Evolutionary conservation across 192 early-diverging fungal genomes (phyloP).

Genomic region (Mortierella alpina): DNA sequence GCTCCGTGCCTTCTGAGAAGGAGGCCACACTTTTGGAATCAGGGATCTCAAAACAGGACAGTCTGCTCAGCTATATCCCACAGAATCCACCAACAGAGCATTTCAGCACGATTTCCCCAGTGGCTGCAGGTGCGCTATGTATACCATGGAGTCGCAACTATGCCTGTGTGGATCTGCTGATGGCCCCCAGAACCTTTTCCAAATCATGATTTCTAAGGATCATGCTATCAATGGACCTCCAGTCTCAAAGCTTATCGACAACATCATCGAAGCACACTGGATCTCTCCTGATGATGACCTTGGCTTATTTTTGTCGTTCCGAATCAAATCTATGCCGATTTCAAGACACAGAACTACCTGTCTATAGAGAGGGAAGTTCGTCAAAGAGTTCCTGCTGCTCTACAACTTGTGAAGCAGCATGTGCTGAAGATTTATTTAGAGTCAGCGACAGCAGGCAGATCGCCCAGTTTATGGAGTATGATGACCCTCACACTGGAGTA

Average conservation of each 20-base stretch:
- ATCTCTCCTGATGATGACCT: neutral
- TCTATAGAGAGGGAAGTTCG: slow-evolving; percentile 11
- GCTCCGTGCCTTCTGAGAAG: slow-evolving; percentile 19
- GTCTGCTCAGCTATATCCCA: neutral
- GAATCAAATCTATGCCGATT: slow-evolving; percentile 6
- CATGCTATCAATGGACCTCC: slow-evolving; percentile 26
- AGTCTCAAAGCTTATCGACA: slow-evolving; percentile 18
- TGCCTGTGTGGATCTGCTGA: slow-evolving; percentile 33
- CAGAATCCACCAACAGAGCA: neutral
- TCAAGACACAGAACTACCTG: slow-evolving; percentile 21
- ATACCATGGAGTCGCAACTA: slow-evolving; percentile 26
- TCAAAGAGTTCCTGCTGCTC: slow-evolving; percentile 3
- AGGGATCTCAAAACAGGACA: slow-evolving; percentile 11
- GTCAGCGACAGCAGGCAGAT: slow-evolving; percentile 10
- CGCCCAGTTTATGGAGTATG: slow-evolving; percentile 1
- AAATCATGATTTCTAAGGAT: slow-evolving; percentile 19
- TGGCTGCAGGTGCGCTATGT: neutral
- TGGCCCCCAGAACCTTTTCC: slow-evolving; percentile 14
- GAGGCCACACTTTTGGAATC: slow-evolving; percentile 31
- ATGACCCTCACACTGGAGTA: no score
- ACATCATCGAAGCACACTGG: slow-evolving; percentile 12
- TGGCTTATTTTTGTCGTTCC: slow-evolving; percentile 31
- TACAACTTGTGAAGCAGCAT: slow-evolving; percentile 15
- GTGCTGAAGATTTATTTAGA: slow-evolving; percentile 29
- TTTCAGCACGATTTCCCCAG: neutral